A percentile compares a stretch with the other conserved stretches of the same genome.
Conservation (phyloP, 108 stramenopile species). For the Fistulifera pelliculosa region DNA sequence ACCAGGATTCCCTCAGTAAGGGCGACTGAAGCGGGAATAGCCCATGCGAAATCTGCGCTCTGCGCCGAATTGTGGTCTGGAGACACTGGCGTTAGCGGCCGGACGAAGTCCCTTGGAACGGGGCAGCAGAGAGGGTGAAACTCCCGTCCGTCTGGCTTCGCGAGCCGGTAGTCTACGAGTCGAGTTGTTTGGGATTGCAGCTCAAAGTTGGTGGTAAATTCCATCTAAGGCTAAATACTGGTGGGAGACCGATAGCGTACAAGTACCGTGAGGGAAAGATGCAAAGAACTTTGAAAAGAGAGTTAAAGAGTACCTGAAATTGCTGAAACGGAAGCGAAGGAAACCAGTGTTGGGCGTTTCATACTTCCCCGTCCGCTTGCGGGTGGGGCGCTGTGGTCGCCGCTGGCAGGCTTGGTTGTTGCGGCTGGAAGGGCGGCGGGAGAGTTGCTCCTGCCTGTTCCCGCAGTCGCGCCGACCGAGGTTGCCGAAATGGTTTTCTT, state of each 20-base stretch:
- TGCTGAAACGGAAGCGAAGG: conserved; percentile 94
- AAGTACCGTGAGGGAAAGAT: conserved; percentile 94
- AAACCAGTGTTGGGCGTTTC: conserved; percentile 70
- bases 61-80: conserved; percentile 82
- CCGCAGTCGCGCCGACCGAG: conserved; percentile 38
- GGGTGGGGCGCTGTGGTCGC: conserved; percentile 56
- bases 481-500: conserved; percentile 47
- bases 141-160: conserved; percentile 78
- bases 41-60: conserved; percentile 71
- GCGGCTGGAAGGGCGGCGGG: conserved; percentile 9
- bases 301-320: conserved; percentile 98
- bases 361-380: conserved; percentile 49
- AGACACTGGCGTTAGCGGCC: conserved; percentile 51
- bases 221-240: conserved; percentile 93
- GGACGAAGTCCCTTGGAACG: conserved; percentile 88
- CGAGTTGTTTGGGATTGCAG: conserved; percentile 95
- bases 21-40: conserved; percentile 94
- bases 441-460: conserved; percentile 10
- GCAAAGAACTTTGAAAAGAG: conserved; percentile 98
- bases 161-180: conserved; percentile 74
- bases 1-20: conserved; percentile 93
- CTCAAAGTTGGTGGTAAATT: conserved; percentile 94
- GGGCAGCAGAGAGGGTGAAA: conserved; percentile 89
- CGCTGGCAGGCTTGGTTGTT: conserved; percentile 43
- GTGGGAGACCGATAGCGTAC: conserved; percentile 93